Base-by-base conservation (phyloP, 495 filamentous ascomycete species). In the Penicillium robsamsonii region DNA sequence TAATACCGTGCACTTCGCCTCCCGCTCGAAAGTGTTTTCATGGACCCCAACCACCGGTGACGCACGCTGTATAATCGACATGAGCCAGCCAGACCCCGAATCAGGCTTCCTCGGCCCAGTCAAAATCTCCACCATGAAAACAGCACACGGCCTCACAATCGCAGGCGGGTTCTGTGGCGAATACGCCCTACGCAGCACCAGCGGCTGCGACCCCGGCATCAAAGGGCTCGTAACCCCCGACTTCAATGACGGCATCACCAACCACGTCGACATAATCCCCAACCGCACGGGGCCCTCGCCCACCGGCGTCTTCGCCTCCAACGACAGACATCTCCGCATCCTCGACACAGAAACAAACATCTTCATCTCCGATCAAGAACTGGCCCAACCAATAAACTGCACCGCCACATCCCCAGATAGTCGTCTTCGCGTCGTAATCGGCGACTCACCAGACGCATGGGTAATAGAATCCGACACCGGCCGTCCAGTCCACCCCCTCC, bases 131-230 rank as follows among this genome's bases (percentile, higher is more conserved):
- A 90, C 90, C 6, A 73, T 96, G 59, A 81, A 84, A 15, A 81
- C 87, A 4, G 80, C 70, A 6, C 74, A 87, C 55, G 84, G 84
- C 47, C 78, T 92, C 12, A 75, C 94, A 8, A 80, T 96, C 35
- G 89, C 85, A 3, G 92, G 92, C 31, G 84, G 88, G 18, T 96
- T 94, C 67, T 76, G 79, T 44, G 92, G 92, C 4, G 88, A 92
- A 60, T 97, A 96, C 63, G 84, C 84, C 15, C 65, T 96, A 50
- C 78, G 91, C 11, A 71, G 79, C 20, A 68, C 76, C 13, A 68
- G 70, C 9, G 76, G 75, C n/a, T 75, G 81, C 43, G 90, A 91
- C 5, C 72, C 79, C 29, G 85, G 94, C 35, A 88, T 87, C 3
- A 77, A 79, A 47, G 77, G 86, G 40, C 65, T 74, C 2, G 63